These are phyloP conservation scores for Eremochloa ophiuroides DNA, from an alignment of 176 grass and related monocot species.

Conservation along the genomic window DNA sequence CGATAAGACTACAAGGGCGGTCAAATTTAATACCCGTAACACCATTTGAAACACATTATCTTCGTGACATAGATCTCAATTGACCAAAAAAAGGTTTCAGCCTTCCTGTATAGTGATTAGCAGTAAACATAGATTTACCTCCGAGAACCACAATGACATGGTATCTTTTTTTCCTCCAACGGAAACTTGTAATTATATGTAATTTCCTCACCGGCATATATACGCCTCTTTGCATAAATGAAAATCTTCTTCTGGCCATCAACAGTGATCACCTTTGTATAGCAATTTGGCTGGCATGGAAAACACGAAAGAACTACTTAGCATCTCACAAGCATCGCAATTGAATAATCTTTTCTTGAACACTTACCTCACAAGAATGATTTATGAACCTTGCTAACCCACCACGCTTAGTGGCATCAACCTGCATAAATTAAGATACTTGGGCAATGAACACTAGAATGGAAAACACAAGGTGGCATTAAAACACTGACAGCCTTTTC, in stretches of 20 bases:
- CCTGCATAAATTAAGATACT: conserved; percentile 50
- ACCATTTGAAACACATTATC: neutral
- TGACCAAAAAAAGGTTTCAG: neutral
- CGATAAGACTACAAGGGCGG: neutral
- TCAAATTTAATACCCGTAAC: neutral
- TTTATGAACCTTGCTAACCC: conserved; percentile 99
- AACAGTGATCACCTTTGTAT: conserved; percentile 91
- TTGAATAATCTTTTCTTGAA: conserved; percentile 22
- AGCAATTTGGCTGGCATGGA: conserved; percentile 80
- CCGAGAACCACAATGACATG: conserved; percentile 86
- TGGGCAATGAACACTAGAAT: neutral
- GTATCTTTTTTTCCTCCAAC: conserved; percentile 92
- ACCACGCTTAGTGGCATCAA: conserved; percentile 93
- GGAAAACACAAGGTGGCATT: conserved; percentile 13
- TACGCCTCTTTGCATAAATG: conserved; percentile 93
- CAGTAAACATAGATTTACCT: conserved; percentile 73
- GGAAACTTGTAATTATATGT: conserved; percentile 99
- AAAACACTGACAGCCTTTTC: neutral
- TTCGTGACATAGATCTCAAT: conserved; percentile 3
- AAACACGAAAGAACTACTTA: conserved; percentile 14
- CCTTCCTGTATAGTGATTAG: neutral
- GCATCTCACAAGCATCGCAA: conserved; percentile 5
- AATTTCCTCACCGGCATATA: conserved; percentile 85
- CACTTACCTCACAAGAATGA: conserved; percentile 88
- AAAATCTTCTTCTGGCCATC: conserved; percentile 99